Evolutionary conservation across 163 green algal species (phyloP).

Genomic region (Scenedesmus sp.): DNA sequence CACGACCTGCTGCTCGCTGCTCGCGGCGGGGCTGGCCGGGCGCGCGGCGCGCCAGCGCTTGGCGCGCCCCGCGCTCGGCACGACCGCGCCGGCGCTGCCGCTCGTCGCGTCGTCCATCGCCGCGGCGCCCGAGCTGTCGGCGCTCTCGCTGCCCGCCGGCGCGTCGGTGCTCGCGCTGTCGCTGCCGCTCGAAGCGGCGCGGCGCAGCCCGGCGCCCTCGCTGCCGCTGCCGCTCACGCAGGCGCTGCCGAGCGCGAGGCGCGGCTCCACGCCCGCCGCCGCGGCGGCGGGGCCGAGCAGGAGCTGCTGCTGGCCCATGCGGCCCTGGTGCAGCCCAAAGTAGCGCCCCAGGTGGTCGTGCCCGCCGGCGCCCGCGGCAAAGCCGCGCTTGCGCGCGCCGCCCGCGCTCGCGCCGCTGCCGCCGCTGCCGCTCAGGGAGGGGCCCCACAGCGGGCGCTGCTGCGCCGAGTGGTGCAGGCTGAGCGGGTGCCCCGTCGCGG

Average conservation of each 20-base stretch:
- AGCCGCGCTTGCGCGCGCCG: too few relatives aligned
- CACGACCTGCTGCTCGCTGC: slow-evolving; percentile 10
- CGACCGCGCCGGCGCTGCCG: slow-evolving; percentile 1
- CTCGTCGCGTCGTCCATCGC: not conserved
- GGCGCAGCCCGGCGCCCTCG: not conserved
- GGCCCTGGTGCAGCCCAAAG: not conserved
- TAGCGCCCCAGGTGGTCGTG: slow-evolving; percentile 7
- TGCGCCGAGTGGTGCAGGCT: slow-evolving; percentile 25
- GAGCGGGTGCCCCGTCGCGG: slow-evolving; percentile 30
- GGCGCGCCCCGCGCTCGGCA: not conserved
- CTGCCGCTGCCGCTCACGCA: slow-evolving; percentile 13
- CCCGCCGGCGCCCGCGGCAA: not conserved
- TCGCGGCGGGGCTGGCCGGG: too few relatives aligned
- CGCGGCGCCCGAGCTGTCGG: not conserved
- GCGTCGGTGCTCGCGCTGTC: too few relatives aligned
- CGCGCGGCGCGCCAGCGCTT: not conserved
- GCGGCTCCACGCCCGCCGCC: not conserved
- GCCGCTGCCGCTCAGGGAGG: not conserved
- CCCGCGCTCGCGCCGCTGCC: not conserved
- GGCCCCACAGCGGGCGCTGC: slow-evolving; percentile 12
- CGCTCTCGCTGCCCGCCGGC: not conserved
- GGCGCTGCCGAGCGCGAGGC: not conserved
- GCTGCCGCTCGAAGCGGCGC: too few relatives aligned
- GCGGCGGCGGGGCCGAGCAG: not conserved
- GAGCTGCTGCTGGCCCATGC: slow-evolving; percentile 40